Evolutionary conservation across 1,284 basidiomycete genomes (phyloP).

Genomic region (Pulchroboletus neoregius): DNA sequence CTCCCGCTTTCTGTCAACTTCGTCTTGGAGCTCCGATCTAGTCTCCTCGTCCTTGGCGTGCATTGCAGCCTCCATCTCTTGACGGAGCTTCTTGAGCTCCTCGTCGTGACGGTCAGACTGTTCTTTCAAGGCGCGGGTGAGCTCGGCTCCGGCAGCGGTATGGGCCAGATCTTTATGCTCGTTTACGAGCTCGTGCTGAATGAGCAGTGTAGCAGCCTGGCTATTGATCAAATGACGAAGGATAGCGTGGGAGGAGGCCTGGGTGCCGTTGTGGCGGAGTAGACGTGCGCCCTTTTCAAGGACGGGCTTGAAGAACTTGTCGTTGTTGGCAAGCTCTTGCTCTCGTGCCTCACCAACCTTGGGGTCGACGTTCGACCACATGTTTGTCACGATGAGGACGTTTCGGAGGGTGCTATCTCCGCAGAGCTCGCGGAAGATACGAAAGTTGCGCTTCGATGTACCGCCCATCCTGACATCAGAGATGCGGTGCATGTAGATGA

Average conservation of each 20-base stretch:
- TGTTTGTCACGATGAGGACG: conserved; percentile 49
- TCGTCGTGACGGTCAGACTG: conserved; percentile 35
- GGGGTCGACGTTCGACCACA: conserved; percentile 44
- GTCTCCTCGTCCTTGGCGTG: conserved; percentile 39
- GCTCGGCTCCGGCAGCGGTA: conserved; percentile 40
- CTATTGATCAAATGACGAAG: conserved; percentile 33
- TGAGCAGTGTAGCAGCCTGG: conserved; percentile 35
- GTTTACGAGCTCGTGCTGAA: conserved; percentile 42
- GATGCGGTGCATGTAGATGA: conserved; percentile 56
- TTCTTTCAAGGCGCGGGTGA: conserved; percentile 36
- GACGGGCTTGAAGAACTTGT: conserved; percentile 41
- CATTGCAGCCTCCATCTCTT: conserved; percentile 39
- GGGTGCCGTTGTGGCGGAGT: conserved; percentile 34
- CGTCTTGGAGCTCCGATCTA: conserved; percentile 35
- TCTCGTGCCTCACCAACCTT: conserved; percentile 37
- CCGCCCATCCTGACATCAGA: conserved; percentile 50
- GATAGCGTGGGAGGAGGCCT: conserved; percentile 29
- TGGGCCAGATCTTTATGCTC: conserved; percentile 37
- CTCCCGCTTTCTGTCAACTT: conserved; percentile 34
- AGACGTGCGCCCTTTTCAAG: conserved; percentile 42
- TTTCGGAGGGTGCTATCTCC: conserved; percentile 46
- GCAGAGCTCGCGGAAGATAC: conserved; percentile 49
- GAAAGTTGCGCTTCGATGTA: conserved; percentile 48
- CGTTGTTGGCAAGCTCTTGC: conserved; percentile 34
- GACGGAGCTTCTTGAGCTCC: conserved; percentile 35